phyloP scores from a whole-genome alignment of 345 rosid species.

The Combretum micranthum region DNA sequence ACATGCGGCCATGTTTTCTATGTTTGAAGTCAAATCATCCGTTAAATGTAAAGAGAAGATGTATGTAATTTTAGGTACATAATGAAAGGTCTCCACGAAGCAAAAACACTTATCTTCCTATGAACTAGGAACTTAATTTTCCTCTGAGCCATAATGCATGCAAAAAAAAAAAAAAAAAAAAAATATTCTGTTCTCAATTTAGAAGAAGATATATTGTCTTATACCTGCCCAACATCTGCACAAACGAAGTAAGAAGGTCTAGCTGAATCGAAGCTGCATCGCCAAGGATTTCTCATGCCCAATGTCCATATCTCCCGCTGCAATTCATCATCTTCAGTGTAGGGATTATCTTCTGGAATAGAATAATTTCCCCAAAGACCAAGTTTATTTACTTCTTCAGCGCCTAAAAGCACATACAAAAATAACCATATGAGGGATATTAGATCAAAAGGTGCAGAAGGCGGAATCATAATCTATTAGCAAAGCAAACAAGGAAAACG shows the following conservation, averaged over 20 bases:
- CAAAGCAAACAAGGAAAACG: neutral
- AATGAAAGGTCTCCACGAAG: too few relatives aligned
- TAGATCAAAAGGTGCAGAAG: neutral
- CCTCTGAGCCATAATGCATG: too few relatives aligned
- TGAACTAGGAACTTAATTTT: too few relatives aligned
- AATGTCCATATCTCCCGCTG: constrained; percentile 58
- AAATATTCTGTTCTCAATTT: neutral
- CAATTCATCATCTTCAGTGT: constrained; percentile 34
- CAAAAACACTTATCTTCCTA: too few relatives aligned
- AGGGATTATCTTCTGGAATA: constrained; percentile 63
- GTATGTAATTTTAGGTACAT: too few relatives aligned
- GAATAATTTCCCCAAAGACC: constrained; percentile 70
- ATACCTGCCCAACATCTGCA: constrained; percentile 83
- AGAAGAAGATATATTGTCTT: constrained; percentile 8
- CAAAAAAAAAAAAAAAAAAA: too few relatives aligned
- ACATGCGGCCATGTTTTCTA: too few relatives aligned
- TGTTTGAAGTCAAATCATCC: too few relatives aligned
- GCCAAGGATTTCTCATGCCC: constrained; percentile 65
- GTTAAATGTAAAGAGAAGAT: too few relatives aligned
- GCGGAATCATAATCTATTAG: neutral
- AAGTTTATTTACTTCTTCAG: constrained; percentile 15
- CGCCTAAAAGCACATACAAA: constrained; percentile 8
- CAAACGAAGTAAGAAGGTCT: constrained; percentile 67
- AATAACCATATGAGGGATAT: neutral
- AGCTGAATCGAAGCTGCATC: constrained; percentile 55